Base-by-base conservation (phyloP, 768 basidiomycete species). In the Lactarius deliciosus region DNA sequence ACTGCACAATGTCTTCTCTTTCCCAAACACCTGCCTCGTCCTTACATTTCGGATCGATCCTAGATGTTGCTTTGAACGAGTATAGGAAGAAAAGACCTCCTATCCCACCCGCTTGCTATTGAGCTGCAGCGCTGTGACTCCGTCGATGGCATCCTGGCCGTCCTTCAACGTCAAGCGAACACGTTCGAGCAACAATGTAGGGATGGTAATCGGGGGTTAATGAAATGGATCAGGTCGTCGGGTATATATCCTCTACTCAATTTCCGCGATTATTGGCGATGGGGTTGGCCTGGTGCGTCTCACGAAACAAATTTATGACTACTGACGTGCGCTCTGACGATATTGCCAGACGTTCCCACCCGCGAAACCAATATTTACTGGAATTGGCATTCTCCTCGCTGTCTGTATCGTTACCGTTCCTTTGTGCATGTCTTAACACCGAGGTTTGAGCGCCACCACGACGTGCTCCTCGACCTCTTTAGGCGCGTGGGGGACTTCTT, bases 331-430 rank as follows among this genome's bases (percentile, higher is more conserved):
- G 4, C 11, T 28, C 45, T 57, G 16, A 57, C 22, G 16, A 6
- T 34, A 36, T 34, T 41, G 2, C 28, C 16, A 64, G 63, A 32
- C 11, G n/a, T 57, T 56, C 41, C 63, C 63, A 20, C 63, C 56
- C 20, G 63, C 55, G 1, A 43, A n/a, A 43, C 30, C 22, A 28
- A 18, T 63, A 2, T 63, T 56, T 30, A 20, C 40, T 25, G 62
- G 28, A 2, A 43, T 63, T n/a, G 30, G 43, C 15, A 18, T 64
- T 32, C 6, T 32, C 32, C 56, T 64, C 22, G 18, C 41, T 0
- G 63, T 64, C 43, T 5, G 56, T 18, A 13, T 56, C 20, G 18
- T 41, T 15, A 1, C 34, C 7, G 13, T 11, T 34, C 16, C 4
- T 11, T n/a, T 32, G 1, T 15, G 20, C 5, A 11, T 0, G 2